Evolutionary conservation across 306 rosid species (phyloP).

Genomic region (Adenanthera pavonina): DNA sequence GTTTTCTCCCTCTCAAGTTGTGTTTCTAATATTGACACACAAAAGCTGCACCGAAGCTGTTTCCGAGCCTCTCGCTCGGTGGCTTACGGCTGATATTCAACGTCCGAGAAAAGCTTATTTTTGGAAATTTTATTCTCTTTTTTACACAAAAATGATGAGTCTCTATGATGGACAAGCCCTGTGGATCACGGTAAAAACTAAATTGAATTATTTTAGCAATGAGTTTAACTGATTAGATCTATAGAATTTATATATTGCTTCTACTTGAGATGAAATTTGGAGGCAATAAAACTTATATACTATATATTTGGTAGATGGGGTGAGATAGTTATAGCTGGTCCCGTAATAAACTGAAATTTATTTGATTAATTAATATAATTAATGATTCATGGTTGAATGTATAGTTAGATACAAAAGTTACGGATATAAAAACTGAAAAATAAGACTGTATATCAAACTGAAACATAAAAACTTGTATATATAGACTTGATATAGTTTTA

Average conservation of each 20-base stretch:
- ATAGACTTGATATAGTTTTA: too few species aligned
- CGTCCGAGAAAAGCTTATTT: conserved; percentile 32
- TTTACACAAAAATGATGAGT: not conserved
- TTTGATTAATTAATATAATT: too few species aligned
- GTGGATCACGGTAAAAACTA: not conserved
- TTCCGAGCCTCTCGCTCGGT: conserved; percentile 83
- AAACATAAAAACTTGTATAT: too few species aligned
- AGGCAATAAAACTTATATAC: not conserved
- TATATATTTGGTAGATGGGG: too few species aligned
- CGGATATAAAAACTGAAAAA: too few species aligned
- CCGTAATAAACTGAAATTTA: too few species aligned
- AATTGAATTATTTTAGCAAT: not conserved
- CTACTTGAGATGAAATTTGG: not conserved
- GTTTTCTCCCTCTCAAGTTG: conserved; percentile 30
- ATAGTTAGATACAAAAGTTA: too few species aligned
- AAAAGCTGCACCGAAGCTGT: conserved; percentile 65
- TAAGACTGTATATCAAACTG: too few species aligned
- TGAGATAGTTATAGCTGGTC: too few species aligned
- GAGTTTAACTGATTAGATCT: too few species aligned
- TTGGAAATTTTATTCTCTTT: not conserved
- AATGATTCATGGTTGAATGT: too few species aligned
- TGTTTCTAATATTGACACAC: conserved; percentile 56
- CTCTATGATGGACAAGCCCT: not conserved
- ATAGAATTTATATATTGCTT: too few species aligned
- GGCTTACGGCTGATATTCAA: conserved; percentile 59